Evolutionary conservation across 2,329 filamentous ascomycete genomes (phyloP), one percentile per base, ranked within the genome.

Genomic region (Trichoderma harzianum): DNA sequence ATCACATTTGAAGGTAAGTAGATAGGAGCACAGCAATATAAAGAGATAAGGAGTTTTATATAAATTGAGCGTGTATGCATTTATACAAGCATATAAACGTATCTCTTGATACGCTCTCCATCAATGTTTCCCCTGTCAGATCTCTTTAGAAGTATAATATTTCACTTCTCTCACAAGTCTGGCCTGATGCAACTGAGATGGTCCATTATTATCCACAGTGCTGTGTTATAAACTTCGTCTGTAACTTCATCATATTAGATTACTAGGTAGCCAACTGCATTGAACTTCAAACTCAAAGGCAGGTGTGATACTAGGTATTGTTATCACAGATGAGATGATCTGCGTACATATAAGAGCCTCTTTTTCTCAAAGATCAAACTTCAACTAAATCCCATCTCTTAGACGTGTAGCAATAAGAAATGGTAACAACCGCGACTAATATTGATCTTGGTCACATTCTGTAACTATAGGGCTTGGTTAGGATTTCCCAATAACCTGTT

Each of bases 401-500:
- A 0, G 34, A 36, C 14, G 16, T 7, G 2, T 36, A 7, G 1
- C 34, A 3, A 1, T 3, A 16, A 16, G 34, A 36, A 36, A 36
- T 36, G 6, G 34, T 7, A 36, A 36, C 34, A 36, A 7, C 34
- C 34, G 34, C 34, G 34, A 36, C 34, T 7, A 7, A 1, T 16
- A 36, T 36, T 16, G 2, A 36, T 7, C 12, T 36, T 3, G 5
- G 0, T 36, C 12, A 3, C 12, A 36, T 7, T 2, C 1, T 36
- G 0, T 14, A 36, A 0, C 1, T 36, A 1, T 14, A 14, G 12
- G 5, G 5, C 12, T 14, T 36, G 12, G 2, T 14, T 6, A 36
- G 34, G 5, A 16, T 36, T 14, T 36, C 34, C 34, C 14, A 16
- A 7, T 36, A 1, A 0, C 34, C 6, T 36, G 6, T 36, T 36